Base-by-base conservation (phyloP, 2,329 filamentous ascomycete species). In the Tothia fuscella region DNA sequence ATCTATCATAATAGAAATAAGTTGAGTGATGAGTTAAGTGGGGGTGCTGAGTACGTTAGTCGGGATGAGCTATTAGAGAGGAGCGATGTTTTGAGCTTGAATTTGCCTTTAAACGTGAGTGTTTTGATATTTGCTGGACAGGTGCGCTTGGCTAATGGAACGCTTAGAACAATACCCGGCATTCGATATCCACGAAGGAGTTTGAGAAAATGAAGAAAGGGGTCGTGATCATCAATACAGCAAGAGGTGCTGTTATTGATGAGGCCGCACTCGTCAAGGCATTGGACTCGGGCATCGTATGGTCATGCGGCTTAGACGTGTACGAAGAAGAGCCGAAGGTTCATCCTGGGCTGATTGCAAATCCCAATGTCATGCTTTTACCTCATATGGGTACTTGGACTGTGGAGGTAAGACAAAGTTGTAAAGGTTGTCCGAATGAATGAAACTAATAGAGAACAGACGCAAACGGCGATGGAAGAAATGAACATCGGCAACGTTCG, bases 301-400 rank as follows among this genome's bases (percentile, higher is more conserved):
- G 71, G 49, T 80, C 76, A 9, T 78, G 68, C 12, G 85, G 85
- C 1, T 68, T 93, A 4, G 85, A 93, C 56, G 85, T 93, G 38
- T 93, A 78, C 54, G 85, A 93, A 56, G 68, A 87, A 28, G 85
- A 93, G 59, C 86, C 86, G 0, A 68, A 74, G 44, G 65, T 93
- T 21, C 82, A 91, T 53, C 78, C 77, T 0, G 82, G 80, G 1
- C 65, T 93, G 31, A 50, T 88, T 12, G 63, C 65, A 13, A 88
- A 89, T 54, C 74, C 75, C 2, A 72, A 76, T 50, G 82, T 84
- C 17, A 67, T 89, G 51, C 67, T 93, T 21, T 63, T 93, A 26
- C 86, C 86, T 39, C 86, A 93, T 59, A 83, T 93, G 82, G 85
- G 85, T 0, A 93, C 86, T 0, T 86, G 74, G 70, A 89, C 82